A percentile compares a stretch with the other conserved stretches of the same genome.
phyloP scores from a whole-genome alignment of 805 yeast species.

The Pichia manshurica region DNA sequence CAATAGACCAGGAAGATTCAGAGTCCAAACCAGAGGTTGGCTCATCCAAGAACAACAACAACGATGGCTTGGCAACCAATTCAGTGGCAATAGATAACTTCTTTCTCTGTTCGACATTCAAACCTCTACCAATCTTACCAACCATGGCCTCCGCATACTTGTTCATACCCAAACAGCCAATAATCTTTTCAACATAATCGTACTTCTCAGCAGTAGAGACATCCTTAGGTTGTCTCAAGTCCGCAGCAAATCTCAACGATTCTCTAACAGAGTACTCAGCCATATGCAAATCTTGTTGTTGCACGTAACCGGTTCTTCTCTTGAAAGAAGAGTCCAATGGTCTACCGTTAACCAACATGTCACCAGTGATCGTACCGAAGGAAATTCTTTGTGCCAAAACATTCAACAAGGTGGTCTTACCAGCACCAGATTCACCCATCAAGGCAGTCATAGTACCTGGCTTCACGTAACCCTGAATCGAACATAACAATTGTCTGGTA shows the following conservation, averaged over 20 bases:
- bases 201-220: conserved; percentile 37
- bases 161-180: conserved; percentile 37
- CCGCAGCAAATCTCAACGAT: conserved; percentile 42
- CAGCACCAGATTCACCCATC: conserved; percentile 66
- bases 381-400: conserved; percentile 47
- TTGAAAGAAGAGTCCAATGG: conserved; percentile 44
- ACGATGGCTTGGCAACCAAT: conserved; percentile 47
- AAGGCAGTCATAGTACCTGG: conserved; percentile 57
- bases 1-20: conserved; percentile 54
- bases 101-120: conserved; percentile 52
- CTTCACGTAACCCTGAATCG: conserved; percentile 39
- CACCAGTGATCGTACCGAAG: conserved; percentile 53
- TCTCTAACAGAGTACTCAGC: conserved; percentile 47
- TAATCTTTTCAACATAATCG: conserved; percentile 39
- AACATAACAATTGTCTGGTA: conserved; percentile 37
- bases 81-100: conserved; percentile 50
- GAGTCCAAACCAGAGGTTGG: conserved; percentile 56
- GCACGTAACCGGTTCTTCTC: conserved; percentile 53
- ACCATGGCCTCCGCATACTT: conserved; percentile 48
- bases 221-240: conserved; percentile 42
- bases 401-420: conserved; percentile 54
- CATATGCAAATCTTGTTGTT: conserved; percentile 50
- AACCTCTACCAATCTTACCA: conserved; percentile 42
- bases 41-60: conserved; percentile 50
- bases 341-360: conserved; percentile 49